Percentiles rank a stretch among this genome's conserved stretches.
These are phyloP conservation scores for Stentor coeruleus DNA, from an alignment of 73 alveolate genomes.

Conservation along the genomic window DNA sequence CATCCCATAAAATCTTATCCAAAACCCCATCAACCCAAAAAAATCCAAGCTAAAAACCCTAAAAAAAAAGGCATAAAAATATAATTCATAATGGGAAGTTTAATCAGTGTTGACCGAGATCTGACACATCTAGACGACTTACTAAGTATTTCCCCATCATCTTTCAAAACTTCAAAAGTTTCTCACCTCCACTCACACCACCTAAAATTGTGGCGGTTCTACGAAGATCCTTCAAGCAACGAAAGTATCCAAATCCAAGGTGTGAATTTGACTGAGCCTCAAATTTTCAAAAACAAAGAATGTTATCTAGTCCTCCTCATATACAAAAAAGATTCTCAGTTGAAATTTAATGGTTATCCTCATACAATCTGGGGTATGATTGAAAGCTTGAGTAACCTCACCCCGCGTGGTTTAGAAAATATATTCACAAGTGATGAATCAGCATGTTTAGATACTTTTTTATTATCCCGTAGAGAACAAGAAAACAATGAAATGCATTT, in stretches of 20 bases:
- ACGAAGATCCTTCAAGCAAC: neutral
- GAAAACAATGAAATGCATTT: constrained; percentile 64
- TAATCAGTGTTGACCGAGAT: constrained; percentile 13
- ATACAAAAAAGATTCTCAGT: constrained; percentile 47
- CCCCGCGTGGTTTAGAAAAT: constrained; percentile 94
- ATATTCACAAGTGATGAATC: constrained; percentile 66
- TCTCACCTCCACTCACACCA: constrained; percentile 7
- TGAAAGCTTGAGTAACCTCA: constrained; percentile 80
- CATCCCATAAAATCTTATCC: too few species aligned
- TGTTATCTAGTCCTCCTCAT: constrained; percentile 73
- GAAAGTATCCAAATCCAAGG: neutral
- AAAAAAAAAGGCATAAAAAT: neutral
- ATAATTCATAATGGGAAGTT: constrained; percentile 16
- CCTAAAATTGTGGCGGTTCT: constrained; percentile 25
- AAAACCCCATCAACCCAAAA: neutral
- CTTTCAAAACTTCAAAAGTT: neutral
- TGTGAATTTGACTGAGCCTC: neutral
- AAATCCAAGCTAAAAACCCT: neutral
- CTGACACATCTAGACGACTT: constrained; percentile 14
- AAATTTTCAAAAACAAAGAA: constrained; percentile 28
- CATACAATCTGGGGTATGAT: constrained; percentile 82
- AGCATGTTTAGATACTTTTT: constrained; percentile 26
- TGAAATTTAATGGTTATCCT: constrained; percentile 55
- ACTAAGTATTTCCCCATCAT: neutral
- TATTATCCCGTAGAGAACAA: constrained; percentile 44